These are phyloP conservation scores for Didymella arachidicola DNA, from an alignment of 2,329 filamentous ascomycete genomes.

Conservation along the genomic window DNA sequence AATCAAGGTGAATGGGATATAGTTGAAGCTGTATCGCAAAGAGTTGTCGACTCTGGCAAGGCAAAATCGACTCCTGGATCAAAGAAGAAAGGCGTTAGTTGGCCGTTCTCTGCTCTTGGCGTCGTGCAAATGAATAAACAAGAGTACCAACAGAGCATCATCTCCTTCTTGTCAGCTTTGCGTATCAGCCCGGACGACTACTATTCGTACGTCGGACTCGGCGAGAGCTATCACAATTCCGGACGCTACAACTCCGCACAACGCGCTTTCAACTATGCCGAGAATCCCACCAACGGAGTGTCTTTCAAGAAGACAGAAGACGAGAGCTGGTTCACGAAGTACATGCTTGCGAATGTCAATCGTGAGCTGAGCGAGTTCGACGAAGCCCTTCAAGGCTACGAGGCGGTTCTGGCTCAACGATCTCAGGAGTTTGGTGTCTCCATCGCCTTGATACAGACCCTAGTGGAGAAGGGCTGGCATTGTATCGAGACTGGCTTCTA, in stretches of 20 bases:
- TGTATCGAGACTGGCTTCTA: slow-evolving; percentile 84
- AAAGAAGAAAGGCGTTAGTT: slow-evolving; percentile 90
- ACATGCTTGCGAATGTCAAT: slow-evolving; percentile 95
- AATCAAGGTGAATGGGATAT: slow-evolving; percentile 94
- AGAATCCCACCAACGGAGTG: slow-evolving; percentile 71
- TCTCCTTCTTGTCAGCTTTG: slow-evolving; percentile 89
- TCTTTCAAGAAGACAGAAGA: slow-evolving; percentile 62
- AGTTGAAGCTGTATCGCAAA: slow-evolving; percentile 88
- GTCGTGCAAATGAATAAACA: slow-evolving; percentile 95
- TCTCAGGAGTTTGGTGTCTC: slow-evolving; percentile 83
- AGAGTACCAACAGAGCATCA: slow-evolving; percentile 85
- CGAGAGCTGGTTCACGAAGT: slow-evolving; percentile 93
- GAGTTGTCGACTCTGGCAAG: slow-evolving; percentile 93
- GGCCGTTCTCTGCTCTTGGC: slow-evolving; percentile 93
- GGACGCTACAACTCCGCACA: slow-evolving; percentile 93
- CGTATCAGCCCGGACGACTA: slow-evolving; percentile 86
- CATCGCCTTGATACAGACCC: slow-evolving; percentile 85
- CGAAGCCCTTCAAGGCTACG: slow-evolving; percentile 79
- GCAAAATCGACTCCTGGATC: slow-evolving; percentile 90
- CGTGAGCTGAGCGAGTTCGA: slow-evolving; percentile 91
- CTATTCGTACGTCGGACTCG: slow-evolving; percentile 93
- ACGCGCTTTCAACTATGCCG: slow-evolving; percentile 86
- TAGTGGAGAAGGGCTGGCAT: slow-evolving; percentile 80
- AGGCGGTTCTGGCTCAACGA: slow-evolving; percentile 71
- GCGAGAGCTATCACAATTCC: slow-evolving; percentile 96